These are phyloP conservation scores for Pleurostoma richardsiae DNA, from an alignment of 2,329 filamentous ascomycete species.

Conservation along the genomic window DNA sequence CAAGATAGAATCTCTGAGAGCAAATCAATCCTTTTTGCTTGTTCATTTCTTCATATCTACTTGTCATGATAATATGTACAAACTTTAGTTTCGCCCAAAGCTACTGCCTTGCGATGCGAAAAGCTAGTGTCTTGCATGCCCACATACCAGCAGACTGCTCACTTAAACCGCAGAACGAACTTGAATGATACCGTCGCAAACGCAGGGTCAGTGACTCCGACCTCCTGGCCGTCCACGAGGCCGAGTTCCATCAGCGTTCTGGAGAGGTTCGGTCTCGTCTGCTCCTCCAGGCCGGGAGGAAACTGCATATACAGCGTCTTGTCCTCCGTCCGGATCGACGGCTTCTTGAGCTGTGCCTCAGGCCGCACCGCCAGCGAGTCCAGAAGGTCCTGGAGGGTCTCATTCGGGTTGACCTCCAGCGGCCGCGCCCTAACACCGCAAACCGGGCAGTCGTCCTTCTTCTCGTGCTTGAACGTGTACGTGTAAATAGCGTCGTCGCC, in stretches of 20 bases:
- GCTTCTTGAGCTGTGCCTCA: slow-evolving; percentile 90
- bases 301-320: slow-evolving; percentile 89
- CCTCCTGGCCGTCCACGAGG: slow-evolving; percentile 74
- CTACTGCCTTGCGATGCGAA: too few relatives aligned
- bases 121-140: neutral
- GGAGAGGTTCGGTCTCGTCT: slow-evolving; percentile 76
- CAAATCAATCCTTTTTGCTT: neutral
- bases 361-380: slow-evolving; percentile 78
- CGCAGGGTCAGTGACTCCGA: slow-evolving; percentile 89
- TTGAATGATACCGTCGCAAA: slow-evolving; percentile 68
- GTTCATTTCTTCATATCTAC: neutral
- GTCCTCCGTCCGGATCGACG: slow-evolving; percentile 71
- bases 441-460: slow-evolving; percentile 91
- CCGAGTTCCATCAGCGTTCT: slow-evolving; percentile 72
- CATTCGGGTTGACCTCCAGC: slow-evolving; percentile 63
- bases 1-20: slow-evolving; percentile 4
- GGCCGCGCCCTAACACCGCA: slow-evolving; percentile 80
- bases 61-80: neutral
- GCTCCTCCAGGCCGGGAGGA: slow-evolving; percentile 74
- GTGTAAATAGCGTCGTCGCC: slow-evolving; percentile 95
- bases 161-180: slow-evolving; percentile 46
- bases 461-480: slow-evolving; percentile 92
- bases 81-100: too few relatives aligned
- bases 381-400: slow-evolving; percentile 77
- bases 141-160: neutral